Evolutionary conservation across 2,329 filamentous ascomycete genomes (phyloP), one percentile per base, ranked within the genome.

Genomic region (Aspergillus pseudotamarii): DNA sequence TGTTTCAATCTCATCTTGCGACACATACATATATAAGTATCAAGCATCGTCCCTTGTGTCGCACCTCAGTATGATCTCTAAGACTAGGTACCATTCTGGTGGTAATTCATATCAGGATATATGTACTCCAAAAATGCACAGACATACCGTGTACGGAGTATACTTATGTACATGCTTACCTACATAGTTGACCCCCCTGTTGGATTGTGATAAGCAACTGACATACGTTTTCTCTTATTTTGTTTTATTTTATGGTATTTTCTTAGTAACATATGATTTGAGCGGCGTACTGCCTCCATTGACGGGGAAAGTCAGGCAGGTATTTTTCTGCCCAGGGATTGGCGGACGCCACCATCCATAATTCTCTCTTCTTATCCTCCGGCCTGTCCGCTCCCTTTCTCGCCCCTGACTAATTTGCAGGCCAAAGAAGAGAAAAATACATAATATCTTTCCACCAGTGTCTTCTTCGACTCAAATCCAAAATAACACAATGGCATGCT

Each of bases 261-360:
- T 41, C 16, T 41, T 19, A 19, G 14, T 41, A 41, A 19, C 36
- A 41, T n/a, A 41, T 21, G 6, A 30, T 10, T 10, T 38, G 12
- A 55, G 26, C 34, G 12, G 51, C 21, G 51, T 38, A 55, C 51
- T 54, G 32, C 36, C 32, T 38, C 21, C 34, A 38, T 55, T 55
- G 14, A 55, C 21, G 14, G 32, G 34, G 34, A 5, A 55, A 36
- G 51, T 55, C 23, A 51, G 48, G 28, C 48, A 51, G 48, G 51
- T 30, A 23, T 41, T 55, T 55, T 55, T 55, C 32, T 55, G 51
- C 51, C 51, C 51, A 38, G 51, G 32, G 51, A 55, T 55, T 55
- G 32, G 51, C 51, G 51, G 32, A 55, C 51, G 51, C 51, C 51
- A 55, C 51, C 51, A 26, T 55, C 32, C 51, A 55, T 55, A 28